Evolutionary conservation across 176 grass and related monocot species (phyloP), one percentile per base, ranked within the genome.

Genomic region (Stipa capillata): DNA sequence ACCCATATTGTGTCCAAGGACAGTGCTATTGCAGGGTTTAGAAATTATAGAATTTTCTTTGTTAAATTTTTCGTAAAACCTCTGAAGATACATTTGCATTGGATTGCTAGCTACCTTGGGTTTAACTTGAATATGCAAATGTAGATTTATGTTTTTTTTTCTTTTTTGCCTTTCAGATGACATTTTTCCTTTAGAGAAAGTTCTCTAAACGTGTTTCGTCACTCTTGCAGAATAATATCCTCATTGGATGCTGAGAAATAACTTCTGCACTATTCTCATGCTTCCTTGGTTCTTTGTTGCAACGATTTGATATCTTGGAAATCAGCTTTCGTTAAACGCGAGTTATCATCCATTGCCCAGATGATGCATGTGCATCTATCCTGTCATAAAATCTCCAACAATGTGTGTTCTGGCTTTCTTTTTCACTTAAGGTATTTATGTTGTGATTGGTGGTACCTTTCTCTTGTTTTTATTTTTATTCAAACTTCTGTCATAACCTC

Each of bases 251-350:
- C 1, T 40, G 3, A 12, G 23, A 31, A 57, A 41, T 36, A 2
- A 77, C 21, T 58, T 72, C 17, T 48, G 44, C 48, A 65, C 41
- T 45, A 18, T 58, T 84, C 15, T 69, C 18, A 37, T 40, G 35
- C 33, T 70, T 69, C 61, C 61, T 73, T 35, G 86, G 37, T 79
- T 90, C 57, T 75, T 68, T 88, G 29, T 41, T 62, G 23, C 27
- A 74, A 14, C 42, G 44, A 69, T 34, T 52, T 60, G 41, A 7
- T 20, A 42, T 69, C 33, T 37, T 20, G 41, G 68, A 76, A 32
- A 29, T 7, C 62, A 75, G 18, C 62, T 61, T 75, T 77, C 33
- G 37, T 18, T 39, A 55, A 85, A 42, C 49, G 40, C 27, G 44
- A 21, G 24, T 40, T 25, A 17, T 77, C 33, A 54, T 53, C 34